Evolutionary conservation across 176 grass and related monocot genomes (phyloP).

Genomic region (Calamus simplicifolius): DNA sequence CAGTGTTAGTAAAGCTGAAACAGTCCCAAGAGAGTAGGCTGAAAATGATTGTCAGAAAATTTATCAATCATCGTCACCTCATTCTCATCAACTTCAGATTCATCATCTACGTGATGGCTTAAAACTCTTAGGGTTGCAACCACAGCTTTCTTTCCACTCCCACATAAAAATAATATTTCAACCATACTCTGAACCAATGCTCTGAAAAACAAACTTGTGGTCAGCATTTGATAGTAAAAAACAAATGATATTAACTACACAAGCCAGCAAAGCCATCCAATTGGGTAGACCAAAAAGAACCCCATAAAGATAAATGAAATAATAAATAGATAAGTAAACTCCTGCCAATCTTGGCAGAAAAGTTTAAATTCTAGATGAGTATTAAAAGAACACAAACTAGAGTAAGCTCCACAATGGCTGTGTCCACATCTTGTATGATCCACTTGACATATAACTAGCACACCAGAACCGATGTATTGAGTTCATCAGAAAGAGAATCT

Average conservation of each 20-base stretch:
- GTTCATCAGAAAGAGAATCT: too few relatives aligned
- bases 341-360: not conserved
- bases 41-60: not conserved
- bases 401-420: too few relatives aligned
- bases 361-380: too few relatives aligned
- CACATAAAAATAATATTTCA: constrained; percentile 96
- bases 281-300: too few relatives aligned
- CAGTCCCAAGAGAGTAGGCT: too few relatives aligned
- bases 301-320: not conserved
- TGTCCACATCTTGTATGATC: too few relatives aligned
- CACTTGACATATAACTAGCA: too few relatives aligned
- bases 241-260: not conserved
- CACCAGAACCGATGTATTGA: too few relatives aligned
- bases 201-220: constrained; percentile 38
- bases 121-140: constrained; percentile 52
- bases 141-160: constrained; percentile 50
- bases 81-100: constrained; percentile 27
- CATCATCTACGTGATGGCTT: constrained; percentile 38
- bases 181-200: constrained; percentile 97
- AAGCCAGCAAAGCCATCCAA: too few relatives aligned
- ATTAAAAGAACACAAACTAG: too few relatives aligned
- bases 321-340: not conserved
- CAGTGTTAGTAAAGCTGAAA: too few relatives aligned
- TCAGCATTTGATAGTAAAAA: not conserved
- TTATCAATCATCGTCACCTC: constrained; percentile 17